Percentiles rank a stretch among this genome's conserved stretches.
These are phyloP conservation scores for Hanseniaspora osmophila DNA, from an alignment of 805 yeast species.

Conservation along the genomic window DNA sequence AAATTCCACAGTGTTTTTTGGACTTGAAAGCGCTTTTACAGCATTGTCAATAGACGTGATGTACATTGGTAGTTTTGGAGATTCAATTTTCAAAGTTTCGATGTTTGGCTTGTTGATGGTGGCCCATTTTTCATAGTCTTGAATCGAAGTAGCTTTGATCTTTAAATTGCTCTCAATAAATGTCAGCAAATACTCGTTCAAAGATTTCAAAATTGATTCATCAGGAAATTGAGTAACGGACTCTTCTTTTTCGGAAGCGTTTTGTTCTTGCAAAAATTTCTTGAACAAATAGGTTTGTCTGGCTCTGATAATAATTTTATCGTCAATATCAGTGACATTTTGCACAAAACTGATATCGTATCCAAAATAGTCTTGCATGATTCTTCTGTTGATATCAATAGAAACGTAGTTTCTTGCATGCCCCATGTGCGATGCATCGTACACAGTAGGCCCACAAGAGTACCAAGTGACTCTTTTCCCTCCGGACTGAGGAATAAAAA, in stretches of 20 bases:
- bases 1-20: constrained; percentile 26
- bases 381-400: constrained; percentile 82
- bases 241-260: constrained; percentile 12
- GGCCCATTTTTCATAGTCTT: constrained; percentile 38
- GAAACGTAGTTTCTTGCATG: constrained; percentile 96
- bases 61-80: constrained; percentile 86
- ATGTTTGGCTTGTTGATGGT: constrained; percentile 21
- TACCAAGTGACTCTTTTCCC: constrained; percentile 73
- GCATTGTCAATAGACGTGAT: constrained; percentile 51
- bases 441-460: constrained; percentile 97
- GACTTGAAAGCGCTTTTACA: constrained; percentile 18
- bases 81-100: constrained; percentile 33
- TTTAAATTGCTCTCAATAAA: constrained; percentile 46
- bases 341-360: constrained; percentile 81
- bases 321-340: constrained; percentile 97
- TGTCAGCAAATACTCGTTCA: constrained; percentile 29
- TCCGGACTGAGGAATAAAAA: constrained; percentile 54
- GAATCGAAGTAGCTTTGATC: constrained; percentile 14
- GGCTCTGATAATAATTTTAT: constrained; percentile 88
- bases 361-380: constrained; percentile 82
- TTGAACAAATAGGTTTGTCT: constrained; percentile 77
- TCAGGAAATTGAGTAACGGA: constrained; percentile 7
- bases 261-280: constrained; percentile 29
- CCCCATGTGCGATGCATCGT: constrained; percentile 94
- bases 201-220: constrained; percentile 25